phyloP scores from a whole-genome alignment of 2,329 filamentous ascomycete species.

The Talaromyces sp. region DNA sequence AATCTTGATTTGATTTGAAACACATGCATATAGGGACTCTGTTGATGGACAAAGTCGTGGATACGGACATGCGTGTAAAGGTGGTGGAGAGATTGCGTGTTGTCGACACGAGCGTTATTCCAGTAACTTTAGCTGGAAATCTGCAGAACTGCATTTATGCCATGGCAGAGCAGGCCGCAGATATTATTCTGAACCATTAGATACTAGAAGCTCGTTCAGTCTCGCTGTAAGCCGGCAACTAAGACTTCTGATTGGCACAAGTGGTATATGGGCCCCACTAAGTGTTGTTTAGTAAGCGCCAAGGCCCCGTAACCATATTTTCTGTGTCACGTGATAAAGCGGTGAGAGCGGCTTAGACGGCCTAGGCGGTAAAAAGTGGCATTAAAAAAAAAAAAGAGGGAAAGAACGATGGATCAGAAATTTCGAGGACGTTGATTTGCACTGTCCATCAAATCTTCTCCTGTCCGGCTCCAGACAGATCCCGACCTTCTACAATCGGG shows the following conservation, averaged over 20 bases:
- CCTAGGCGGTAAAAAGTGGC: constrained; percentile 19
- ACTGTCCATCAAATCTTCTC: background rate
- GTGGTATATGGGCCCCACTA: too few species aligned
- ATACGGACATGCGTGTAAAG: constrained; percentile 10
- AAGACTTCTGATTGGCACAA: too few species aligned
- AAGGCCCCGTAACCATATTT: too few species aligned
- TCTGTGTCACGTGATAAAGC: constrained; percentile 3
- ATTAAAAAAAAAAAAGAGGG: constrained; percentile 18
- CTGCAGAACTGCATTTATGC: background rate
- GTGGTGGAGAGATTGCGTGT: constrained; percentile 5
- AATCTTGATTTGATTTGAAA: too few species aligned
- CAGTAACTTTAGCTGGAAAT: background rate
- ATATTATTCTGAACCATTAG: background rate
- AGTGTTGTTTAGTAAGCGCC: too few species aligned
- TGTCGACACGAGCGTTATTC: constrained; percentile 1
- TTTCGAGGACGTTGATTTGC: constrained; percentile 1
- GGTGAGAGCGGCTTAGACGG: background rate
- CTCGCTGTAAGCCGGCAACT: too few species aligned
- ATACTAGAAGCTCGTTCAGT: too few species aligned
- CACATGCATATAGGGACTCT: background rate
- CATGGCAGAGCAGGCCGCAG: background rate
- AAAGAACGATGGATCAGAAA: constrained; percentile 4
- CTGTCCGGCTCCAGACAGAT: background rate
- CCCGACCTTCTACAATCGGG: background rate
- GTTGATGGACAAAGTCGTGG: constrained; percentile 12